Base-by-base conservation (phyloP, 176 grass and related monocot species). In the Tillandsia fasciculata region DNA sequence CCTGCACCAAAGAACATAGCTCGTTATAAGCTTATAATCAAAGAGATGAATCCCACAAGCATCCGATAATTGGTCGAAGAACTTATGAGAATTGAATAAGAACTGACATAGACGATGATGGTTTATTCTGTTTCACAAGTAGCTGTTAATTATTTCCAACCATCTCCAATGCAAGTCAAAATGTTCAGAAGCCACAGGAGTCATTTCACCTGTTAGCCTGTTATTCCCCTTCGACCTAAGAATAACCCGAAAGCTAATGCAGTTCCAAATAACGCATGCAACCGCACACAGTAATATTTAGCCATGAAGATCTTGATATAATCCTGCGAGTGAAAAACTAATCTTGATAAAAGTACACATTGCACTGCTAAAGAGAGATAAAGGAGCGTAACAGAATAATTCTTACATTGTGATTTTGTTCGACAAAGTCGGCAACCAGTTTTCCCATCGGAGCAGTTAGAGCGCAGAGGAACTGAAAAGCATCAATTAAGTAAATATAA, bases 241-340 rank as follows among this genome's bases (percentile, higher is more conserved):
- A 83, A 59, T 48, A 97, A 74, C 47, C 93, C 89, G 51, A 77
- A 84, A 64, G 89, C 86, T 49, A 97, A 77, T 64, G 93, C 89
- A 71, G 52, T 71, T 77, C 93, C 93, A 72, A 97, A 81, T 69
- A 92, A 51, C 20, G 86, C 84, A 68, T 92, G 93, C 69, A 97
- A 74, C 74, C 93, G 75, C 48, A 97, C 86, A 58, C 89, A 97
- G 69, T 77, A 97, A 78, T 90, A 97, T 74, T 97, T 97, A 1
- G 89, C 86, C 89, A 97, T 90, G 63, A 97, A 96, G 59, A 92
- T 92, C 77, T 87, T 97, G 61, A 51, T 67, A 20, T 97, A 85
- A 72, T 97, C 89, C 93, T 90, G 89, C 56, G n/a, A 76, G 48
- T 50, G 1, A 26, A 48, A 77, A 80, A 20, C 56, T 79, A 48